A percentile compares a stretch with the other conserved stretches of the same genome.
phyloP scores from a whole-genome alignment of 805 yeast genomes.

The Metschnikowia arizonensis region DNA sequence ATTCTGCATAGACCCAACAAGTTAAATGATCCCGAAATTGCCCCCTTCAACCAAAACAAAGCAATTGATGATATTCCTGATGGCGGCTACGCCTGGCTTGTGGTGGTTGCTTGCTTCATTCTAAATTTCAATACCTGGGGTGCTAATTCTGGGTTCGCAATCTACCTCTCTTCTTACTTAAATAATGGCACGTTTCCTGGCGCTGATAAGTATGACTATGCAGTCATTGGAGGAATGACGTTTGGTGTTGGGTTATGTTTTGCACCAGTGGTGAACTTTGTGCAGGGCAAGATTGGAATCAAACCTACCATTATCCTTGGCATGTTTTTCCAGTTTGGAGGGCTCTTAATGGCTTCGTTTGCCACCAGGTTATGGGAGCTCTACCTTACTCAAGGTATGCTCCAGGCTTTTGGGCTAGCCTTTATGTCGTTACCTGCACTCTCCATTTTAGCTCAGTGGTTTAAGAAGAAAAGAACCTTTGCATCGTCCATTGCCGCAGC shows the following conservation, averaged over 20 bases:
- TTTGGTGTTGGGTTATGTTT: conserved; percentile 55
- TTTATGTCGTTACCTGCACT: conserved; percentile 56
- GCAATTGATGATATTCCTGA: conserved; percentile 32
- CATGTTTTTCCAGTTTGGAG: conserved; percentile 46
- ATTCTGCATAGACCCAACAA: background rate
- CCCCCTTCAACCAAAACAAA: background rate
- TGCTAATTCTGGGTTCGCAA: conserved; percentile 61
- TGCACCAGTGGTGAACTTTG: conserved; percentile 52
- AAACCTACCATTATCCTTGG: conserved; percentile 49
- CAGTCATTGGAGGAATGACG: conserved; percentile 64
- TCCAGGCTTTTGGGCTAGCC: conserved; percentile 56
- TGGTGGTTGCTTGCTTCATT: conserved; percentile 46
- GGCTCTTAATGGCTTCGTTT: conserved; percentile 57
- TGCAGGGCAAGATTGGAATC: conserved; percentile 48
- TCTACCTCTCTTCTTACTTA: conserved; percentile 56
- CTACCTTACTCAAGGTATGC: conserved; percentile 62
- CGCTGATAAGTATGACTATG: conserved; percentile 55
- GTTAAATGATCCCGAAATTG: background rate
- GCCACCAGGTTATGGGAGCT: conserved; percentile 61
- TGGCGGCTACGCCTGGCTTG: conserved; percentile 69
- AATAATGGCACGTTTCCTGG: conserved; percentile 47
- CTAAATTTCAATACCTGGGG: conserved; percentile 70
- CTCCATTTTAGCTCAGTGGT: conserved; percentile 66
- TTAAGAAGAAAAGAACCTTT: conserved; percentile 55
- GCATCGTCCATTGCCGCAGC: conserved; percentile 47